Evolutionary conservation across 257 asterid genomes (phyloP), one percentile per base, ranked within the genome.

Genomic region (Catharanthus roseus): DNA sequence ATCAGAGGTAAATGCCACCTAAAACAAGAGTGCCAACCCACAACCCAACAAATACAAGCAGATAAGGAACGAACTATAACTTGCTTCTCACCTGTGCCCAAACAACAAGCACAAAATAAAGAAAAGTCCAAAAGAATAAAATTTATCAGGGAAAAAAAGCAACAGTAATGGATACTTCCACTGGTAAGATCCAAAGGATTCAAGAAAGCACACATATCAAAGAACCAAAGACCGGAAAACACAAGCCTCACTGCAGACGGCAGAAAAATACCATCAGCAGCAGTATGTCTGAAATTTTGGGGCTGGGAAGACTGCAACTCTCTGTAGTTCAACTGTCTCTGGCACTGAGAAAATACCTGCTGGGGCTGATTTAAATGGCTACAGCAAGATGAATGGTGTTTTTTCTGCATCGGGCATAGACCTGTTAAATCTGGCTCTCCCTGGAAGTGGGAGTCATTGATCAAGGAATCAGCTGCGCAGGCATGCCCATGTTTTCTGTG

Each of bases 271-370:
- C 77, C 77, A 19, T 45, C 57, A 58, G 77, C 10, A 66, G 68
- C 57, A 41, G 34, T 41, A 44, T 12, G 62, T 9, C 50, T 29
- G 41, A 18, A 47, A 10, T 29, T 16, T 44, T 45, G 73, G 49
- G 60, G 60, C 57, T 65, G 71, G 41, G 70, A 74, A 67, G 62
- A 55, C 38, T 66, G 72, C 42, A 58, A 66, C 71, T 55, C 77
- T 44, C 36, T 21, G 50, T 19, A 31, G 63, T 45, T 54, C 62
- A 41, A 41, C 15, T 58, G 51, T 57, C 53, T 51, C 16, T 53
- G 66, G 65, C 54, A 28, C 45, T 39, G 55, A 38, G 77, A 67
- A 16, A 13, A 44, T 42, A 39, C 29, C 39, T 41, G 61, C 65
- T 57, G 67, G 50, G 63, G 21, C 24, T 57, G 77, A 41, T 23